Evolutionary conservation across 2,329 filamentous ascomycete genomes (phyloP).

Genomic region (Phialophora macrospora): DNA sequence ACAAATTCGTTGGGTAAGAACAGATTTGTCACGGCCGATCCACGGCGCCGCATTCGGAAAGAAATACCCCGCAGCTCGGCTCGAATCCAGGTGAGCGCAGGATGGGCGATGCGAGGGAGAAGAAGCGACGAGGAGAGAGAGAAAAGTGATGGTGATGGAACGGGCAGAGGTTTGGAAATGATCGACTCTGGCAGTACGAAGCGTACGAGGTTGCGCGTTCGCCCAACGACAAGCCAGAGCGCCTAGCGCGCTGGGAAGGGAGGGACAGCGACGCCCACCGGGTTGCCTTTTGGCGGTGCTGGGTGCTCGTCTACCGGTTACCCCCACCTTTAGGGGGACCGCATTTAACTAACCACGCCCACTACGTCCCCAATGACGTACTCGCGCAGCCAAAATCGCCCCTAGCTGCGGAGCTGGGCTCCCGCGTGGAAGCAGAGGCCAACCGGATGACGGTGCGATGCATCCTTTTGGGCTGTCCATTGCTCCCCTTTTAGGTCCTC

Average conservation of each 20-base stretch:
- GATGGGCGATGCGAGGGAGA: constrained; percentile 3
- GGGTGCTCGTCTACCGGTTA: constrained; percentile 2
- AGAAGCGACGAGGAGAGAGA: constrained; percentile 16
- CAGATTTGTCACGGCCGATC: constrained; percentile 16
- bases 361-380: background rate
- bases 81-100: background rate
- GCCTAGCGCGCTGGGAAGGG: background rate
- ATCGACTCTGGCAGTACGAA: constrained; percentile 18
- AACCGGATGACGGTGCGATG: constrained; percentile 16
- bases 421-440: constrained; percentile 15
- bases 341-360: background rate
- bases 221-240: constrained; percentile 11
- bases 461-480: background rate
- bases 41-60: constrained; percentile 17
- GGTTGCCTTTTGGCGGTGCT: no score
- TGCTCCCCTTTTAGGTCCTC: constrained; percentile 17
- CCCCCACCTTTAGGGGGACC: constrained; percentile 12
- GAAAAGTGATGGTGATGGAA: constrained; percentile 12
- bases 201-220: constrained; percentile 13
- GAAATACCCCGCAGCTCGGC: constrained; percentile 19
- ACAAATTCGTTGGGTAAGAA: background rate
- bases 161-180: constrained; percentile 15
- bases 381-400: background rate
- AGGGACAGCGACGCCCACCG: constrained; percentile 5
- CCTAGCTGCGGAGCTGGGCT: constrained; percentile 3